Evolutionary conservation across 2,329 filamentous ascomycete genomes (phyloP), one percentile per base, ranked within the genome.

Genomic region (Xylaria sp.): DNA sequence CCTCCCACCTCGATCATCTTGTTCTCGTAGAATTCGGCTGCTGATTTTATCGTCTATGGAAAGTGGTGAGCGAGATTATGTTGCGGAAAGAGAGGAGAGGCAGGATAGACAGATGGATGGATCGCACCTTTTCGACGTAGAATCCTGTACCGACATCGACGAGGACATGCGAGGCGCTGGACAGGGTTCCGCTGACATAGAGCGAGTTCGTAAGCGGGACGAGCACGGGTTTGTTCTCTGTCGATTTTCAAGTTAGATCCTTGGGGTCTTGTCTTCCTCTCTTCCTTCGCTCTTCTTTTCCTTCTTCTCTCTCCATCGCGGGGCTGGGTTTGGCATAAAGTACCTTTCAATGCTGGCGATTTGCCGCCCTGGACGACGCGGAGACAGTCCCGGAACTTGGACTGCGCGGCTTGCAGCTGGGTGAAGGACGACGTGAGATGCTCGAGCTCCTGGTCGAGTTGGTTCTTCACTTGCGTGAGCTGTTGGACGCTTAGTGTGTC

Each of bases 121-220:
- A 18, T 37, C n/a, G 37, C 41, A 92, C 91, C 89, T 99, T 99
- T 82, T 98, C 94, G 63, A 98, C 73, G 50, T 77, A 78, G 54
- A 78, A 78, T 18, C 77, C 77, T 1, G 76, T 77, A 44, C 76
- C 77, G 25, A 78, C 69, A 32, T 77, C 76, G 37, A 78, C 75
- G 8, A 78, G 86, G 7, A 97, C 94, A 70, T 90, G 90, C 66
- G 93, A 88, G 1, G 91, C 87, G 80, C 91, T 89, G 55, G 92
- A 87, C 50, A 98, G 85, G 48, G 88, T 90, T 39, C 95, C 97
- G 32, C 92, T 92, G 18, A 99, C 95, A 81, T 99, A 99, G 37
- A 99, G 87, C 0, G 94, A 98, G 76, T 93, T 96, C 13, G 96
- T 99, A 71, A 99, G 83, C 0, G 97, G 96, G n/a, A 99, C 94